Conservation (phyloP, 345 rosid genomes). For the Brassica juncea region DNA sequence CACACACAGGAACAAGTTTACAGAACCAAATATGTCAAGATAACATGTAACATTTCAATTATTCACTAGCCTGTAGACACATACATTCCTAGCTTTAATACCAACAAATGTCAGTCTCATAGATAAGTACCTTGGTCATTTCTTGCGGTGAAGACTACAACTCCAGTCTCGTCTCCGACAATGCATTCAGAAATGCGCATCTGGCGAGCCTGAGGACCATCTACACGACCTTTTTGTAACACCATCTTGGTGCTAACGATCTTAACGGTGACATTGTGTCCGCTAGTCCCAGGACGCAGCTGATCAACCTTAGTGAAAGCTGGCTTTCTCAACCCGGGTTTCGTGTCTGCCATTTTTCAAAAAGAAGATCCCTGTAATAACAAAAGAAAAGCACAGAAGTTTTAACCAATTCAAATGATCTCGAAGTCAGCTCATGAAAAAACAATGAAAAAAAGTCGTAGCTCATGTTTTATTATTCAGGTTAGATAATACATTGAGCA, state of each 20-base stretch:
- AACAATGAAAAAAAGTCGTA: background rate
- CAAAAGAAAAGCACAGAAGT: background rate
- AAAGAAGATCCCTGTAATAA: slow-evolving; percentile 33
- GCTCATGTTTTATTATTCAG: background rate
- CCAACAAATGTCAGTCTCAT: background rate
- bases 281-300: slow-evolving; percentile 83
- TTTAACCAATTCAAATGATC: background rate
- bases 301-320: slow-evolving; percentile 81
- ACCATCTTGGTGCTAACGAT: slow-evolving; percentile 77
- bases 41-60: background rate
- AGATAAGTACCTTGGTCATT: slow-evolving; percentile 76
- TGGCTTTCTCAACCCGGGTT: slow-evolving; percentile 73
- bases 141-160: slow-evolving; percentile 82
- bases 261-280: slow-evolving; percentile 82
- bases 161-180: slow-evolving; percentile 93
- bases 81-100: background rate
- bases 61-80: background rate
- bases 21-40: slow-evolving; percentile 1
- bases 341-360: slow-evolving; percentile 70
- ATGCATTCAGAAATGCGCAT: slow-evolving; percentile 79
- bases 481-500: background rate
- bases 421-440: background rate
- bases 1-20: slow-evolving; percentile 2
- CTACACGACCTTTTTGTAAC: slow-evolving; percentile 71
- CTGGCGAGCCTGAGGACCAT: slow-evolving; percentile 72